Evolutionary conservation across 768 basidiomycete species (phyloP), one percentile per base, ranked within the genome.

Genomic region (Mycena galericulata): DNA sequence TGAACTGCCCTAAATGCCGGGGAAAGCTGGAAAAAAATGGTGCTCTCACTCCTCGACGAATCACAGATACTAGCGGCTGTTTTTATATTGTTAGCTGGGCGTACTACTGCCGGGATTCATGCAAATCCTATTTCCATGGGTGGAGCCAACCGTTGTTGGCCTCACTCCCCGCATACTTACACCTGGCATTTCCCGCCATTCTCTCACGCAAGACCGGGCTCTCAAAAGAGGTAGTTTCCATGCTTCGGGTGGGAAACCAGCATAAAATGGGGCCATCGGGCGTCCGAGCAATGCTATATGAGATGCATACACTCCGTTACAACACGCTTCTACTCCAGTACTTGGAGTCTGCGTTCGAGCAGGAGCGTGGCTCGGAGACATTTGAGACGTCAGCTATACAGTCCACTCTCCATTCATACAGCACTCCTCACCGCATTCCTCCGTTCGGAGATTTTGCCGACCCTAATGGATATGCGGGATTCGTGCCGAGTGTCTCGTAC

Each of bases 11-110:
- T 17, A 20, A 32, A 15, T 59, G 57, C n/a, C 29, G 57, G n/a
- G 27, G 18, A 2, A 6, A 17, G 26, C 74, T 75, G 18, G 71
- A 73, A 57, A 71, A 73, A 49, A 74, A 75, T 62, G 73, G 71
- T 0, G 60, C 69, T 17, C 61, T 74, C 12, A 0, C 62, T 20
- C 73, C 74, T 45, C 73, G 69, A n/a, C 69, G 65, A 2, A 66
- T 77, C 17, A 70, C 55, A 18, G 75, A 75, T 58, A 20, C 72
- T 0, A 64, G 64, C 3, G 71, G 75, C 30, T 53, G 6, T 36
- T 77, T 75, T 47, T 76, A 72, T 32, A 71, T 77, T 46, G 59
- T 77, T n/a, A 62, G 74, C 0, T 75, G 75, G 75, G 36, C 11
- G 4, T 77, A 76, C 24, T 77, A 76, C 49, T 76, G 76, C 40